Percentiles rank a stretch among this genome's conserved stretches.
Evolutionary conservation across 768 basidiomycete genomes (phyloP).

Genomic region (Boletus rubroflammeus): DNA sequence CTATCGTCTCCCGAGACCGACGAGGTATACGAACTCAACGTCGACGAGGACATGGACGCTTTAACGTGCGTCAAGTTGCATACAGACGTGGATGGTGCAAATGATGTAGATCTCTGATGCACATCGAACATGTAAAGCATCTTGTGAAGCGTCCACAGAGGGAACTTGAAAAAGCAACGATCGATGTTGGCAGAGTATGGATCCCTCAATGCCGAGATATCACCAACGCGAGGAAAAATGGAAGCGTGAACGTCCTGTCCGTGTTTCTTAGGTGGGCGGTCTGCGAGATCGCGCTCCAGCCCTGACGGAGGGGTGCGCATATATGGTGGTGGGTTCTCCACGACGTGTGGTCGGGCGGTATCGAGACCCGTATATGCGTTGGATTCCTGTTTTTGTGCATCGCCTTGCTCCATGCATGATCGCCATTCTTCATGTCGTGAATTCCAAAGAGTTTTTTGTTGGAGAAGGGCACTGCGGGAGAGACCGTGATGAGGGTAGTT

Average conservation of each 20-base stretch:
- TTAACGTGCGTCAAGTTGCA: constrained; percentile 6
- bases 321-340: constrained; percentile 14
- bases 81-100: constrained; percentile 7
- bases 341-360: not conserved
- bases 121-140: constrained; percentile 62
- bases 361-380: constrained; percentile 30
- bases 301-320: constrained; percentile 26
- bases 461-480: constrained; percentile 55
- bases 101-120: constrained; percentile 29
- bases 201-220: constrained; percentile 55
- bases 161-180: constrained; percentile 52
- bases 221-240: constrained; percentile 60
- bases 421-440: constrained; percentile 47
- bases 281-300: constrained; percentile 28
- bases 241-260: constrained; percentile 23
- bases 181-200: constrained; percentile 56
- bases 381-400: not conserved
- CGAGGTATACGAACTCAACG: constrained; percentile 18
- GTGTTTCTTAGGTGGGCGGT: constrained; percentile 1
- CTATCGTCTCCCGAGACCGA: constrained; percentile 24
- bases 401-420: constrained; percentile 10
- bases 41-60: constrained; percentile 19
- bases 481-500: constrained; percentile 56
- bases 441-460: constrained; percentile 63
- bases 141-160: constrained; percentile 66